Evolutionary conservation across 225 moss, liverwort and hornwort genomes (phyloP).

Genomic region (Climacium dendroides): DNA sequence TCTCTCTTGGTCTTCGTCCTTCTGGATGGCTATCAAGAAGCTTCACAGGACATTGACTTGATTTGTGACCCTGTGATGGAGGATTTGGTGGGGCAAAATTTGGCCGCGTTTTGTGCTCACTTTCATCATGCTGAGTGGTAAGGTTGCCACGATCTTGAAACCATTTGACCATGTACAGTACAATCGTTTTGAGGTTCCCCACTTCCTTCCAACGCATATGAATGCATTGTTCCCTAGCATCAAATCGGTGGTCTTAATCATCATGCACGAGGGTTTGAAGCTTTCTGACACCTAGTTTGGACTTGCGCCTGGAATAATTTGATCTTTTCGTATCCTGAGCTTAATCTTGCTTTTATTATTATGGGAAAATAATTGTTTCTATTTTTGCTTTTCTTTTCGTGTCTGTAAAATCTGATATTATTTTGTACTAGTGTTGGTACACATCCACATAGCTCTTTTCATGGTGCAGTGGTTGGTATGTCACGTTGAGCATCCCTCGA

Average conservation of each 20-base stretch:
- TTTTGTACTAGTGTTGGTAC: not conserved
- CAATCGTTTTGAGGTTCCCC: not conserved
- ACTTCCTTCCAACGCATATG: not conserved
- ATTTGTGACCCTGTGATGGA: conserved; percentile 35
- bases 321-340: too few relatives aligned
- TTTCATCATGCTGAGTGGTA: not conserved
- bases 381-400: too few relatives aligned
- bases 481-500: not conserved
- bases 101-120: not conserved
- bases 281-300: not conserved
- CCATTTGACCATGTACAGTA: not conserved
- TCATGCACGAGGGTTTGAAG: not conserved
- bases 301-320: not conserved
- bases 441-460: not conserved
- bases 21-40: conserved; percentile 10
- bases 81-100: not conserved
- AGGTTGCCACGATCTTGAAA: not conserved
- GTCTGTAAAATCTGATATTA: not conserved
- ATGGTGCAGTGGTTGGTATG: not conserved
- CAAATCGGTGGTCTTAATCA: not conserved
- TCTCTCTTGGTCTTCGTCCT: not conserved
- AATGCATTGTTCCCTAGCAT: not conserved
- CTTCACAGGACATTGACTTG: conserved; percentile 55
- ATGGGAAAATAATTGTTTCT: too few relatives aligned
- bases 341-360: not conserved